A percentile compares a stretch with the other conserved stretches of the same genome.
phyloP scores from a whole-genome alignment of 306 rosid species.

The Begonia masoniana region DNA sequence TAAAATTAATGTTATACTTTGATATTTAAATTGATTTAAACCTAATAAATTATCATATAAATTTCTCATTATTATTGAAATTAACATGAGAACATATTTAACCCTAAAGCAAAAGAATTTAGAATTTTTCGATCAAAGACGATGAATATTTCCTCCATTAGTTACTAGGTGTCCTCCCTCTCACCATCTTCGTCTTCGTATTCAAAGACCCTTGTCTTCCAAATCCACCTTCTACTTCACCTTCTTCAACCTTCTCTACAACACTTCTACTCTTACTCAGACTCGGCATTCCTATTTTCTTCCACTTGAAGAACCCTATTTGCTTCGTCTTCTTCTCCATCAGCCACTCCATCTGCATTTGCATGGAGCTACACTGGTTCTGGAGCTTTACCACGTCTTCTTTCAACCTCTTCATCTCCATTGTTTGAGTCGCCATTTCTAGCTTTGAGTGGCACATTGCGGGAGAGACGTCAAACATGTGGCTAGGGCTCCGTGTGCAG shows the following conservation, averaged over 20 bases:
- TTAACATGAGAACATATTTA: no score
- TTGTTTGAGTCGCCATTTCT: conserved; percentile 42
- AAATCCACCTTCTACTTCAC: conserved; percentile 22
- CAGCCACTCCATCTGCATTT: conserved; percentile 53
- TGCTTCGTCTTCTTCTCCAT: conserved; percentile 28
- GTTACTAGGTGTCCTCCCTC: conserved; percentile 34
- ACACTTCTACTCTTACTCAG: conserved; percentile 17
- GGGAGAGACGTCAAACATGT: background rate
- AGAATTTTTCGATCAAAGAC: conserved; percentile 28
- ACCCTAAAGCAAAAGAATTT: no score
- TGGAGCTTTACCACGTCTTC: conserved; percentile 71
- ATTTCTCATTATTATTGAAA: no score
- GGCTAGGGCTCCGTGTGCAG: conserved; percentile 40
- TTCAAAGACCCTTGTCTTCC: conserved; percentile 51
- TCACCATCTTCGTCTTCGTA: conserved; percentile 38
- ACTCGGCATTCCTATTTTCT: conserved; percentile 30
- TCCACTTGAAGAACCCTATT: conserved; percentile 57
- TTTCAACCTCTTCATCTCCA: conserved; percentile 59
- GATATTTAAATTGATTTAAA: no score
- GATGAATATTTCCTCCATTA: conserved; percentile 50
- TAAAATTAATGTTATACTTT: no score
- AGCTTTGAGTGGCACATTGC: conserved; percentile 48
- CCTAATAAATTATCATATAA: no score
- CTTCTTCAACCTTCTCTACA: conserved; percentile 17
- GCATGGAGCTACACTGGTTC: conserved; percentile 48